Conservation (phyloP, 805 yeast genomes). For the Candida koratica region DNA sequence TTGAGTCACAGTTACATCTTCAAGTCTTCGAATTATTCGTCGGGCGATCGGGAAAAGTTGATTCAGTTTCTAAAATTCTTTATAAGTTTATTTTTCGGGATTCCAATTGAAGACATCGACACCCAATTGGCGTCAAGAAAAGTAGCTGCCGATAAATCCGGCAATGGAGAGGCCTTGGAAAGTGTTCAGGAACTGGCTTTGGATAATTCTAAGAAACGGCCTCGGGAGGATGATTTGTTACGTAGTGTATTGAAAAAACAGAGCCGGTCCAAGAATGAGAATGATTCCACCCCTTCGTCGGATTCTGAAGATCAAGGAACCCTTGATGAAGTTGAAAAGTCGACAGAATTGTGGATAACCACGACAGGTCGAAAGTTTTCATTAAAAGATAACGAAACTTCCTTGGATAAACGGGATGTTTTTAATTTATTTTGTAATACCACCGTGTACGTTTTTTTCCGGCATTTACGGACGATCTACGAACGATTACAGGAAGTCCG, state of each 20-base stretch:
- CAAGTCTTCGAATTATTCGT: conserved; percentile 70
- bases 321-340: conserved; percentile 29
- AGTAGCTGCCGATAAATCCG: background rate
- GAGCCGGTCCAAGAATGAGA: conserved; percentile 36
- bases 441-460: conserved; percentile 82
- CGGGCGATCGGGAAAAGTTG: conserved; percentile 74
- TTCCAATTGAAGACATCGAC: conserved; percentile 48
- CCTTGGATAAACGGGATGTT: conserved; percentile 42
- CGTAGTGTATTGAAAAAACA: conserved; percentile 59
- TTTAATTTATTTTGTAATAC: conserved; percentile 86
- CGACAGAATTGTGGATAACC: conserved; percentile 43
- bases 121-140: conserved; percentile 25
- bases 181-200: no score
- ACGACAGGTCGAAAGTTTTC: conserved; percentile 32
- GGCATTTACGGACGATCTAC: conserved; percentile 77
- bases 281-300: conserved; percentile 27
- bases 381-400: conserved; percentile 21
- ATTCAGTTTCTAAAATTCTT: conserved; percentile 68
- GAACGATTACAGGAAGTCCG: conserved; percentile 79
- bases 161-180: background rate
- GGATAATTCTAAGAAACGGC: conserved; percentile 40
- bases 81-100: conserved; percentile 65
- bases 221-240: conserved; percentile 53
- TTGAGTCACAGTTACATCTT: conserved; percentile 64
- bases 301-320: conserved; percentile 34